phyloP scores from a whole-genome alignment of 148 eudicot species.

The Silene latifolia region DNA sequence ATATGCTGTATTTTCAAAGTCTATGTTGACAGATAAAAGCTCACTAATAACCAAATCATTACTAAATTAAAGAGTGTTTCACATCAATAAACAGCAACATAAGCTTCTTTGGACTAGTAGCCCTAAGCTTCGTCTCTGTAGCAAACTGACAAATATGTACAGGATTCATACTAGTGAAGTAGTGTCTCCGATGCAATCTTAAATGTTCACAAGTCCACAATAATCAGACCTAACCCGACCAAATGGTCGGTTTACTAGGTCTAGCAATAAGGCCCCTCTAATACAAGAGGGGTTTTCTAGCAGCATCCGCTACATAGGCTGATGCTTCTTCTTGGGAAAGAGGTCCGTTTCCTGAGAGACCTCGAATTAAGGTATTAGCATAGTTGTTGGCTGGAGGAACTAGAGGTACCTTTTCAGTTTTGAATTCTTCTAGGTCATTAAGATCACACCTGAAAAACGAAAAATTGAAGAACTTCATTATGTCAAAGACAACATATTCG shows the following conservation, averaged over 20 bases:
- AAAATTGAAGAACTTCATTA: background rate
- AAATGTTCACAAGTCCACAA: background rate
- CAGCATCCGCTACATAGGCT: constrained; percentile 67
- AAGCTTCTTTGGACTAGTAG: background rate
- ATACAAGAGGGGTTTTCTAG: constrained; percentile 50
- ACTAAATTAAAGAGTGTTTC: background rate
- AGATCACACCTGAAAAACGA: constrained; percentile 55
- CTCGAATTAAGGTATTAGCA: constrained; percentile 60
- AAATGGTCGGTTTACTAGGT: background rate
- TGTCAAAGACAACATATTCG: background rate
- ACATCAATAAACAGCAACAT: background rate
- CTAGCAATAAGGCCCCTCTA: background rate
- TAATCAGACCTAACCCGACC: background rate
- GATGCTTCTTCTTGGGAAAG: constrained; percentile 69
- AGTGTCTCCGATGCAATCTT: background rate
- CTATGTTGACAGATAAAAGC: background rate
- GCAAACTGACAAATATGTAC: constrained; percentile 3
- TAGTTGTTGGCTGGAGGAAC: constrained; percentile 56
- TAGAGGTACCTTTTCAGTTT: constrained; percentile 48
- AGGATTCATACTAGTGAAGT: background rate
- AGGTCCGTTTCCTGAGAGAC: constrained; percentile 61
- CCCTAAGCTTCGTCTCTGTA: background rate
- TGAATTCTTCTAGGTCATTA: constrained; percentile 51
- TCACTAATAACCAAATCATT: background rate
- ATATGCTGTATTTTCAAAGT: background rate